Evolutionary conservation across 164 flowering plant genomes (phyloP).

Genomic region (Pachysandra terminalis): DNA sequence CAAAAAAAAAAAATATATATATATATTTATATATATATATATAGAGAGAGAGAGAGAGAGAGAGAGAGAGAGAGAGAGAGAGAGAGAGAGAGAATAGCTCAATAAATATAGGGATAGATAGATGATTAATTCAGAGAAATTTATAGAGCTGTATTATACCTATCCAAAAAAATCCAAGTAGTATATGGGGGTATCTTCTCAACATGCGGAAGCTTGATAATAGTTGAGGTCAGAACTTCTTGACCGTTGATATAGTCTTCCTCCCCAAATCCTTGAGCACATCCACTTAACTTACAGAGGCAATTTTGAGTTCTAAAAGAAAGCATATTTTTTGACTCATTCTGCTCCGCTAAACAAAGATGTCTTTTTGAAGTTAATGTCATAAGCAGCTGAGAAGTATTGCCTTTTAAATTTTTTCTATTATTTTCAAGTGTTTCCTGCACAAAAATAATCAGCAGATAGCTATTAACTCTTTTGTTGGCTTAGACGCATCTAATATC

Average conservation of each 20-base stretch:
- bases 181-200: constrained; percentile 89
- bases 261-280: constrained; percentile 49
- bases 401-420: constrained; percentile 36
- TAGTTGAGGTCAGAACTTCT: constrained; percentile 39
- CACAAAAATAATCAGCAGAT: constrained; percentile 10
- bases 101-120: too few relatives aligned
- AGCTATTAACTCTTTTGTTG: not conserved
- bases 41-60: too few relatives aligned
- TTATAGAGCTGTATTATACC: constrained; percentile 29
- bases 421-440: constrained; percentile 68
- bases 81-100: too few relatives aligned
- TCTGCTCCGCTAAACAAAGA: constrained; percentile 17
- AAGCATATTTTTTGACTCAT: constrained; percentile 38
- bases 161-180: constrained; percentile 89
- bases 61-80: too few relatives aligned
- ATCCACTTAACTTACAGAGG: constrained; percentile 40
- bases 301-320: constrained; percentile 48
- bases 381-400: constrained; percentile 34
- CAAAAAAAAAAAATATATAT: too few relatives aligned
- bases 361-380: constrained; percentile 30
- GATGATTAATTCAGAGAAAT: not conserved
- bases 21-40: too few relatives aligned
- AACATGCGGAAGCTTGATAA: constrained; percentile 56
- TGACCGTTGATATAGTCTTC: constrained; percentile 42
- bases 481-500: not conserved